Evolutionary conservation across 495 filamentous ascomycete species (phyloP).

Genomic region (Podospora appendiculata): DNA sequence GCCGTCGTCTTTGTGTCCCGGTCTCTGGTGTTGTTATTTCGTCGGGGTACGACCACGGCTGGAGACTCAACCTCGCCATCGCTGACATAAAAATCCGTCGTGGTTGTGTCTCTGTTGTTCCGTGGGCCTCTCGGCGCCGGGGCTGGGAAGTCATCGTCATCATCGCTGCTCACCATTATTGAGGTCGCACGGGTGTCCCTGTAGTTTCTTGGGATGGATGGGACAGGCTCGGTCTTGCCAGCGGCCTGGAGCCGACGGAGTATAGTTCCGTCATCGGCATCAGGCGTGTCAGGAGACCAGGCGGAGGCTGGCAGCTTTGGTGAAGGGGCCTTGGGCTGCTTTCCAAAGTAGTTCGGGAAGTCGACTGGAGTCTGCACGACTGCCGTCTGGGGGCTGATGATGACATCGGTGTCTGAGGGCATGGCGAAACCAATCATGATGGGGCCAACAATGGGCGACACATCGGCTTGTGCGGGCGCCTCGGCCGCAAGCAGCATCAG

Average conservation of each 20-base stretch:
- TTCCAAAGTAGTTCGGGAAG: constrained; percentile 24
- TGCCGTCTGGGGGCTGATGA: constrained; percentile 45
- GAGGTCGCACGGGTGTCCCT: constrained; percentile 8
- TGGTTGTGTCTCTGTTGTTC: constrained; percentile 7
- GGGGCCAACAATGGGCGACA: constrained; percentile 68
- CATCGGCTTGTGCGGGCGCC: constrained; percentile 30
- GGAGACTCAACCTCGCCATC: constrained; percentile 25
- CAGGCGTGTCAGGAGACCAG: constrained; percentile 51
- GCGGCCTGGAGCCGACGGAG: constrained; percentile 15
- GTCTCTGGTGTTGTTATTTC: constrained; percentile 35
- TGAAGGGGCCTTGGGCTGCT: constrained; percentile 44
- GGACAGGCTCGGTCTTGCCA: constrained; percentile 39
- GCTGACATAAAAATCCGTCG: constrained; percentile 16
- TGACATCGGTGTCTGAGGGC: constrained; percentile 48
- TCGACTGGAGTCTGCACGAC: constrained; percentile 32
- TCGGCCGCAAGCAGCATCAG: constrained; percentile 13
- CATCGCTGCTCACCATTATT: constrained; percentile 19
- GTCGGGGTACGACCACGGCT: constrained; percentile 36
- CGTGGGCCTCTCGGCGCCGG: neutral
- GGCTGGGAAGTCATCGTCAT: constrained; percentile 13
- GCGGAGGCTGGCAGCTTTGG: constrained; percentile 56
- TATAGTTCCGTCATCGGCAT: constrained; percentile 22
- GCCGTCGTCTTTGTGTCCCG: constrained; percentile 8
- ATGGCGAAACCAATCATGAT: constrained; percentile 76
- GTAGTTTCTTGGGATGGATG: constrained; percentile 29